A percentile compares a stretch with the other conserved stretches of the same genome.
phyloP scores from a whole-genome alignment of 2,329 filamentous ascomycete genomes.

The Lasiodiplodia theobromae region DNA sequence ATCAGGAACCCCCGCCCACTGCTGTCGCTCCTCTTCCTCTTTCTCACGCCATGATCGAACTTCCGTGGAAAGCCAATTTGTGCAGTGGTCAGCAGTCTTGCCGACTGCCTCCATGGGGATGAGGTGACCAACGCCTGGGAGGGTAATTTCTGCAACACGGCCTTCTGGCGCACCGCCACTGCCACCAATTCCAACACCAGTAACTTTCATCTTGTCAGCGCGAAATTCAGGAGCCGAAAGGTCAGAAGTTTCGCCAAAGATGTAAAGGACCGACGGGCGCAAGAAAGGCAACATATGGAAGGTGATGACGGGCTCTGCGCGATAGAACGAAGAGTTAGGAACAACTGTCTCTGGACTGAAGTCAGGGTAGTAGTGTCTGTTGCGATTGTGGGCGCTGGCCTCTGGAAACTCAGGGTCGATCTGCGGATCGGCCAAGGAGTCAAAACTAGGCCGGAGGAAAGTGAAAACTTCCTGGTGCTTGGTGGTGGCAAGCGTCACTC shows the following conservation, averaged over 20 bases:
- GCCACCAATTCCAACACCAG: slow-evolving; percentile 71
- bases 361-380: slow-evolving; percentile 35
- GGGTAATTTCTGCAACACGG: slow-evolving; percentile 69
- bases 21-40: slow-evolving; percentile 18
- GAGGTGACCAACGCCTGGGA: slow-evolving; percentile 76
- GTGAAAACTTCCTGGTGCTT: slow-evolving; percentile 89
- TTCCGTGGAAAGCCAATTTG: slow-evolving; percentile 33
- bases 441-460: slow-evolving; percentile 69
- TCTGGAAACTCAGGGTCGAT: neutral
- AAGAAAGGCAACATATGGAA: slow-evolving; percentile 66
- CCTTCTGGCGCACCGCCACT: slow-evolving; percentile 70
- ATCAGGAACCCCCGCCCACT: slow-evolving; percentile 10
- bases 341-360: slow-evolving; percentile 42
- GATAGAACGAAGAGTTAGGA: slow-evolving; percentile 65
- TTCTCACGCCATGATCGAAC: slow-evolving; percentile 33
- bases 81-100: slow-evolving; percentile 65
- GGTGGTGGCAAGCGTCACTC: slow-evolving; percentile 78
- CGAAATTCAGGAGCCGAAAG: slow-evolving; percentile 61
- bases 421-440: slow-evolving; percentile 32
- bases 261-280: slow-evolving; percentile 71
- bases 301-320: slow-evolving; percentile 66
- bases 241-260: slow-evolving; percentile 69
- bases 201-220: slow-evolving; percentile 67
- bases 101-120: slow-evolving; percentile 81
- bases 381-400: slow-evolving; percentile 14